Evolutionary conservation across 192 early-diverging fungal genomes (phyloP).

Genomic region (Rhizoclosmatium sp.): DNA sequence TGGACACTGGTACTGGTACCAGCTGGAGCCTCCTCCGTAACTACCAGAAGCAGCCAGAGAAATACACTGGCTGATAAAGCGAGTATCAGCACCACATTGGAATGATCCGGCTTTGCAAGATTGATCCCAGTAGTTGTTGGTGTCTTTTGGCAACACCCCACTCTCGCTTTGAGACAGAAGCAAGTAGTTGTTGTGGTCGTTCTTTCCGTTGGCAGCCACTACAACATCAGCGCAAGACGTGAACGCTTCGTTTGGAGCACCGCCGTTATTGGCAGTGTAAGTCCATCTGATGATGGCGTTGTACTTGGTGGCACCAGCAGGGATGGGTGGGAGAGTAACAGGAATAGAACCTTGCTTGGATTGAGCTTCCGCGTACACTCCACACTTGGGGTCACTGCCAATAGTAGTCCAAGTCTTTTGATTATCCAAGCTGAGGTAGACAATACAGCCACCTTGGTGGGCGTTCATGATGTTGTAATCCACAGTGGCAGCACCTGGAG

Average conservation of each 20-base stretch:
- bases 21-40: not conserved
- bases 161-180: constrained; percentile 4
- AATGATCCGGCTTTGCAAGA: constrained; percentile 6
- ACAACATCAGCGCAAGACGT: constrained; percentile 3
- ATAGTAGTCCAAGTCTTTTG: constrained; percentile 16
- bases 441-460: constrained; percentile 20
- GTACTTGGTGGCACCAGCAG: not conserved
- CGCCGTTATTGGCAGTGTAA: constrained; percentile 24
- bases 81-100: not conserved
- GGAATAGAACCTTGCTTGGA: not conserved
- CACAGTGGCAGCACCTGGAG: constrained; percentile 12
- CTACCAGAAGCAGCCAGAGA: constrained; percentile 12
- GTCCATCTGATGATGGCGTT: constrained; percentile 10
- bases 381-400: constrained; percentile 21
- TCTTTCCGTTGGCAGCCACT: not conserved
- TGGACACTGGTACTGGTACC: constrained; percentile 27
- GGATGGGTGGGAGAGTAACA: constrained; percentile 5
- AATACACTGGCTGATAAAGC: constrained; percentile 13
- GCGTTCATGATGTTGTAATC: constrained; percentile 30
- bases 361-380: not conserved
- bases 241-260: constrained; percentile 11
- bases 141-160: not conserved
- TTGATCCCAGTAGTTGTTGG: constrained; percentile 12
- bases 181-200: not conserved
- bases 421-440: constrained; percentile 1